Base-by-base conservation (phyloP, 2,329 filamentous ascomycete species). In the Sodiomyces alkalinus region DNA sequence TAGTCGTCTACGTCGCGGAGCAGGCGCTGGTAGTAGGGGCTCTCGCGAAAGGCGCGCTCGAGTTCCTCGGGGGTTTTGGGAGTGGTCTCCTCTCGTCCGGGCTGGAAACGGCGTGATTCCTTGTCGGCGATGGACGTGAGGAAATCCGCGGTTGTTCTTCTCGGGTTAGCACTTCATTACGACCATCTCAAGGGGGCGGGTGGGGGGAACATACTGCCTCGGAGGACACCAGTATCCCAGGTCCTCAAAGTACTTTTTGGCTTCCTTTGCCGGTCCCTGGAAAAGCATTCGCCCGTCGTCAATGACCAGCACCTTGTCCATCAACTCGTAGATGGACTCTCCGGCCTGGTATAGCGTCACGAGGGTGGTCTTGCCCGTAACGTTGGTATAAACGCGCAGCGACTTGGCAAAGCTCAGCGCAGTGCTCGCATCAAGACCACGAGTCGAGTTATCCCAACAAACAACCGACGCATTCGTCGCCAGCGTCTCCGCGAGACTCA, bases 281-380 rank as follows among this genome's bases (percentile, higher is more conserved):
- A 74, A 90, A 14, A 81, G 75, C 47, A 83, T 74, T 2, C 73
- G 68, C 1, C 80, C 80, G 27, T 69, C 57, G 38, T 86, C 76
- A 29, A 87, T 80, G 13, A 86, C 69, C 28, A 86, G 49, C 3
- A 86, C 80, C 50, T 86, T 86, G 47, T 90, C 80, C 66, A 86
- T 80, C 18, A 53, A 37, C 26, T 53, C 46, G 21, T 59, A 60
- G 29, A 61, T 60, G 3, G 49, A 54, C 33, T 60, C 53, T 6
- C 56, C 53, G 0, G 51, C 53, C 34, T 59, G 55, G 28, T 62
- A 62, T 0, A 60, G 42, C 2, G 52, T 57, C 2, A 56, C 55
- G 1, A 59, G 39, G 0, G 56, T 59, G 2, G 57, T 58, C 6
- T 74, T 67, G 39, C 80, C 71, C 43, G 67, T 74, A 35, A 85